These are phyloP conservation scores for Cruciata laevipes DNA, from an alignment of 257 asterid species.

Conservation along the genomic window DNA sequence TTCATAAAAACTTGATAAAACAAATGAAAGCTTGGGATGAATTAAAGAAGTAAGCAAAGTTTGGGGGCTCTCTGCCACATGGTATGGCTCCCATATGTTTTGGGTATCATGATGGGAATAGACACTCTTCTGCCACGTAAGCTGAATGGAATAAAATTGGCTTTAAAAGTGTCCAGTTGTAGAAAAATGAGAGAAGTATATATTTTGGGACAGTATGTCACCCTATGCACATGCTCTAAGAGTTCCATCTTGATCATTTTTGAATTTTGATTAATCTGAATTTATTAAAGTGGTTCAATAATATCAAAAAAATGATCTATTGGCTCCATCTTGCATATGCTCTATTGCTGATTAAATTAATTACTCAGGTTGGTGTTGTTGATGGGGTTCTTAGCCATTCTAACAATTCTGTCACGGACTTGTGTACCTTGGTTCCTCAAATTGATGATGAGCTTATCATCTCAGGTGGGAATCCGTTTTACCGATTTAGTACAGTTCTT, in stretches of 20 bases:
- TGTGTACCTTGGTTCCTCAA: constrained; percentile 97
- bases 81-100: neutral
- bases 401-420: constrained; percentile 75
- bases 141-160: neutral
- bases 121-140: neutral
- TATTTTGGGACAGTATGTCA: too few species aligned
- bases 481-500: neutral
- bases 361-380: constrained; percentile 90
- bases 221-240: too few species aligned
- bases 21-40: neutral
- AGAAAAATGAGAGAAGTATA: too few species aligned
- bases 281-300: too few species aligned
- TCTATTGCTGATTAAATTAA: constrained; percentile 41
- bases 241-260: too few species aligned
- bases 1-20: too few species aligned
- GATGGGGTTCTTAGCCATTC: constrained; percentile 71
- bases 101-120: neutral
- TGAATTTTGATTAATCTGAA: too few species aligned
- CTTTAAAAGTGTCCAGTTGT: too few species aligned
- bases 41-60: neutral
- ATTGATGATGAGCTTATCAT: constrained; percentile 95
- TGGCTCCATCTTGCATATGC: constrained; percentile 12
- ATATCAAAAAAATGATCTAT: neutral
- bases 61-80: neutral
- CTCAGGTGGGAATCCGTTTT: constrained; percentile 55